A percentile compares a stretch with the other conserved stretches of the same genome.
phyloP scores from a whole-genome alignment of 441 rosid genomes.

The Gossypium lobatum region DNA sequence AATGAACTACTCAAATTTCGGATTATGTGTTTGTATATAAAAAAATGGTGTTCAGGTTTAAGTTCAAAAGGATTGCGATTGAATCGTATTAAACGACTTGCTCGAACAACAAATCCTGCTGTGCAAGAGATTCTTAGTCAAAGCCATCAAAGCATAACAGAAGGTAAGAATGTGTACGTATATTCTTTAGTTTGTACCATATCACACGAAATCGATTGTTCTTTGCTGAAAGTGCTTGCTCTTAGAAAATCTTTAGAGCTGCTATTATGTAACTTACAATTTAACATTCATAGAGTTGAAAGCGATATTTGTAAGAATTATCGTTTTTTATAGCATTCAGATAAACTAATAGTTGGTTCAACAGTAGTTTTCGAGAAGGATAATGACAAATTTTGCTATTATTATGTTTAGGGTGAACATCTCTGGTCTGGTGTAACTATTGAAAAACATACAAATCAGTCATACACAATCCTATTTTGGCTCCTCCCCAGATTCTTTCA shows the following conservation, averaged over 20 bases:
- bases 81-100: conserved; percentile 62
- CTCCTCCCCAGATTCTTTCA: conserved; percentile 12
- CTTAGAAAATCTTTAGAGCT: neutral
- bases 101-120: conserved; percentile 38
- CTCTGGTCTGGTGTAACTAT: neutral
- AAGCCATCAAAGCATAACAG: conserved; percentile 21
- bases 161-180: conserved; percentile 24
- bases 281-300: neutral
- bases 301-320: neutral
- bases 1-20: neutral
- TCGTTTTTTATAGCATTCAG: neutral
- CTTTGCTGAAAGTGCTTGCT: neutral
- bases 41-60: conserved; percentile 36
- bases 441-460: conserved; percentile 10
- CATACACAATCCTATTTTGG: conserved; percentile 4
- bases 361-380: neutral
- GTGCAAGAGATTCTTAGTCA: conserved; percentile 18
- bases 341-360: neutral
- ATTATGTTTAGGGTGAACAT: conserved; percentile 17
- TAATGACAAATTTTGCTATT: conserved; percentile 4
- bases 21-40: neutral
- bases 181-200: neutral
- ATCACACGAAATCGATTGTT: neutral
- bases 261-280: neutral
- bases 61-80: conserved; percentile 52